phyloP scores from a whole-genome alignment of 805 yeast genomes.

The Kluyveromyces wickerhamii region DNA sequence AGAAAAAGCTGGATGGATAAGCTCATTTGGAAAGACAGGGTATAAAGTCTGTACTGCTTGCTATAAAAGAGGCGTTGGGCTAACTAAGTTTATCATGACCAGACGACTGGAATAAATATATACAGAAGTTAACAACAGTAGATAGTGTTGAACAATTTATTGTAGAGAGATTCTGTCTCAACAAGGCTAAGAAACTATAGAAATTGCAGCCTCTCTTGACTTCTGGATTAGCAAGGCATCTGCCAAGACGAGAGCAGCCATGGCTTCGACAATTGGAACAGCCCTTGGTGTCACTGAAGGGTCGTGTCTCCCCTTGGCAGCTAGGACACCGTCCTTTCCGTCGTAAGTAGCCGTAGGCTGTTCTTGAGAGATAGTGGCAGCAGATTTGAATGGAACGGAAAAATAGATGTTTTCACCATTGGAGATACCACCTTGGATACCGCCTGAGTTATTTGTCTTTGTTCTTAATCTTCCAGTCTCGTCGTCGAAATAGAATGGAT shows the following conservation, averaged over 20 bases:
- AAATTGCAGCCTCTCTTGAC: conserved; percentile 57
- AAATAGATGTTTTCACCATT: conserved; percentile 95
- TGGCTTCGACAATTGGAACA: conserved; percentile 95
- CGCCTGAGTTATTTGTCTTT: conserved; percentile 87
- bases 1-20: too few species aligned
- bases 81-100: too few species aligned
- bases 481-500: conserved; percentile 63
- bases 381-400: conserved; percentile 94
- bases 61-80: too few species aligned
- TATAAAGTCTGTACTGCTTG: too few species aligned
- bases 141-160: too few species aligned
- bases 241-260: conserved; percentile 91
- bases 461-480: conserved; percentile 66
- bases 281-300: conserved; percentile 99
- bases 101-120: too few species aligned
- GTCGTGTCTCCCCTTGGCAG: conserved; percentile 97
- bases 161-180: too few species aligned
- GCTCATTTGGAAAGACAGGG: too few species aligned
- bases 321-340: conserved; percentile 79
- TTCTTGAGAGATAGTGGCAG: conserved; percentile 93
- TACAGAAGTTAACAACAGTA: too few species aligned
- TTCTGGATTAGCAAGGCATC: conserved; percentile 82
- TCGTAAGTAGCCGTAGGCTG: conserved; percentile 85
- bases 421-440: conserved; percentile 96
- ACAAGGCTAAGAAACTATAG: conserved; percentile 22